Base-by-base conservation (phyloP, 2,329 filamentous ascomycete genomes). In the Hypoxylon sp. region DNA sequence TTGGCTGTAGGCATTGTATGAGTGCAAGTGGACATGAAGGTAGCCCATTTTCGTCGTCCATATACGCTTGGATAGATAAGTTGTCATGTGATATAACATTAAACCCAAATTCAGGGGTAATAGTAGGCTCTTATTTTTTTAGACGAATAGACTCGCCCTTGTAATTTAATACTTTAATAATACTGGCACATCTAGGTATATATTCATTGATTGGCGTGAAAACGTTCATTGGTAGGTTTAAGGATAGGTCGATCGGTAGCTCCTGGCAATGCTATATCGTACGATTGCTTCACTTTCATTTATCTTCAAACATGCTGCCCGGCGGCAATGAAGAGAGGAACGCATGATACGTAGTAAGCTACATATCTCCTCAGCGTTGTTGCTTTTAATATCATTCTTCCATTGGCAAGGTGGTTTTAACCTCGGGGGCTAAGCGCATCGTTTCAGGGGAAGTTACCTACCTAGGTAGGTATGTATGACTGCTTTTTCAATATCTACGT, bases 291-390 rank as follows among this genome's bases (percentile, higher is more conserved):
- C 45, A 48, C n/a, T n/a, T 46, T 14, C 19, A 46, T 50, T 41
- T 25, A 5, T 17, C 21, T 23, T 17, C 21, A 38, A 28, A 1
- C 19, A 28, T 9, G 17, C 23, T 25, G n/a, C 28, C 30, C 14
- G n/a, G 21, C 36, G 32, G 14, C 36, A 25, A 46, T 63, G 32
- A 19, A 32, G 3, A 45, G 41, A 57, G 11, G 34, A 57, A 32
- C 6, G 48, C 32, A 34, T 38, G 36, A 65, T 61, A 45, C 45
- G 46, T 46, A 60, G 46, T 51, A 25, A 50, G 7, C 38, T 25
- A 10, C n/a, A 9, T 3, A 23, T 50, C n/a, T 30, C 11, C 19
- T 45, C 10, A 21, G 14, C 19, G 9, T 14, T 21, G 28, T 4
- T 32, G 17, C 34, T 46, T 51, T 55, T 34, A n/a, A 55, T 45